Percentiles rank a stretch among this genome's conserved stretches.
Evolutionary conservation across 306 rosid species (phyloP).

Genomic region (Boehmeria nivea): DNA sequence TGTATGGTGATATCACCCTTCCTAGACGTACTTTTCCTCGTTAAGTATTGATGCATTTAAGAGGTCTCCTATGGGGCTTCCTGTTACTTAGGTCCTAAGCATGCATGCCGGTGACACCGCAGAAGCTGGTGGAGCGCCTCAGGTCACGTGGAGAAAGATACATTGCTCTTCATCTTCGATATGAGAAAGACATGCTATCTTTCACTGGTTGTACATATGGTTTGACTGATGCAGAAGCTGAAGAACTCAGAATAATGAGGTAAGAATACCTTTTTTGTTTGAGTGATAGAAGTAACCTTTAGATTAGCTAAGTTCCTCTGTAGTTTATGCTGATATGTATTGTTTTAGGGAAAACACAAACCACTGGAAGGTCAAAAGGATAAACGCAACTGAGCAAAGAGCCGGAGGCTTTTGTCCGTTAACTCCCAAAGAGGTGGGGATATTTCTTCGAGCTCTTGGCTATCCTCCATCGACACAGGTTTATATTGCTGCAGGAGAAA

Average conservation of each 20-base stretch:
- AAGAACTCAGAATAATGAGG: slow-evolving; percentile 91
- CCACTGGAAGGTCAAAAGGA: slow-evolving; percentile 80
- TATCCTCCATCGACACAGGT: slow-evolving; percentile 68
- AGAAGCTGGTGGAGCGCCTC: slow-evolving; percentile 96
- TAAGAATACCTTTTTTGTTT: slow-evolving; percentile 19
- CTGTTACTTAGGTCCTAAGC: slow-evolving; percentile 95
- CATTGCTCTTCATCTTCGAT: slow-evolving; percentile 91
- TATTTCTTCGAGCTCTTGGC: slow-evolving; percentile 83
- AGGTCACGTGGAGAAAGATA: slow-evolving; percentile 72
- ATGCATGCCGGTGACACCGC: slow-evolving; percentile 86
- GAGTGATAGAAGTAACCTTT: not conserved
- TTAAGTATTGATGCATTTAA: slow-evolving; percentile 59
- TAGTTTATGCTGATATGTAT: not conserved
- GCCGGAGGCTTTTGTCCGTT: slow-evolving; percentile 79
- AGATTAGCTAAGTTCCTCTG: not conserved
- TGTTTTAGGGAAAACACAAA: slow-evolving; percentile 74
- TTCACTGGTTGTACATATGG: slow-evolving; percentile 90
- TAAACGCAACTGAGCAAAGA: slow-evolving; percentile 85
- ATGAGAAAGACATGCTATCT: slow-evolving; percentile 92
- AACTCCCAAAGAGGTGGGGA: slow-evolving; percentile 88
- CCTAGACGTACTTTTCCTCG: slow-evolving; percentile 17
- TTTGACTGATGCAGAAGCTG: slow-evolving; percentile 67
- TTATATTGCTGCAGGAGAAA: slow-evolving; percentile 93
- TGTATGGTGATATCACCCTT: not conserved
- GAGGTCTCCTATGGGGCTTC: slow-evolving; percentile 88